A percentile compares a stretch with the other conserved stretches of the same genome.
Evolutionary conservation across 1,284 basidiomycete species (phyloP).

Genomic region (Hortiboletus rubellus): DNA sequence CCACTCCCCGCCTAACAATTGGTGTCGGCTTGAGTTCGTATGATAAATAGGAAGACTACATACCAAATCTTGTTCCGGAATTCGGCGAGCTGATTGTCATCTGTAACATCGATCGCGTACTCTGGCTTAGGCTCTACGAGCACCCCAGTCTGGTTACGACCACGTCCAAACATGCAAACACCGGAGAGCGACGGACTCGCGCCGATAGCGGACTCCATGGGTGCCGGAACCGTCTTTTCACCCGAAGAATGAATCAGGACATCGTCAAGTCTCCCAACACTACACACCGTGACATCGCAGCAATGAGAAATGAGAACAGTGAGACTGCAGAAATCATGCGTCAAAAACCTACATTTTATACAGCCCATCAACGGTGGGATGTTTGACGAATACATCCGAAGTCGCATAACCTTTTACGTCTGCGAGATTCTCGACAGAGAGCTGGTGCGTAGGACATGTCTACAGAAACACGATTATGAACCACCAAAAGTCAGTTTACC

Average conservation of each 20-base stretch:
- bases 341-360: slow-evolving; percentile 38
- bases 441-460: slow-evolving; percentile 20
- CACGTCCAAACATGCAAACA: slow-evolving; percentile 28
- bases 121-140: slow-evolving; percentile 28
- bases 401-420: slow-evolving; percentile 38
- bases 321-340: too few relatives aligned
- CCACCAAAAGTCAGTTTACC: background rate
- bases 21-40: background rate
- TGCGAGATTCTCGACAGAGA: slow-evolving; percentile 33
- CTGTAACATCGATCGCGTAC: slow-evolving; percentile 21
- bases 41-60: background rate
- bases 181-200: slow-evolving; percentile 1
- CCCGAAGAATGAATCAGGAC: slow-evolving; percentile 22
- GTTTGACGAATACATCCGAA: slow-evolving; percentile 15
- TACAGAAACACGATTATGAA: background rate
- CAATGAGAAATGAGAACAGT: background rate
- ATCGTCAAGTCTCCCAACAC: slow-evolving; percentile 31
- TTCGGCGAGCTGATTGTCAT: slow-evolving; percentile 18
- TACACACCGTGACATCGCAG: background rate
- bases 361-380: slow-evolving; percentile 33
- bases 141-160: slow-evolving; percentile 24
- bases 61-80: slow-evolving; percentile 31
- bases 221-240: slow-evolving; percentile 27
- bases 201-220: slow-evolving; percentile 22
- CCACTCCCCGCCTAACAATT: slow-evolving; percentile 24